Evolutionary conservation across 805 yeast genomes (phyloP), one percentile per base, ranked within the genome.

Genomic region (Candida loeiensis): DNA sequence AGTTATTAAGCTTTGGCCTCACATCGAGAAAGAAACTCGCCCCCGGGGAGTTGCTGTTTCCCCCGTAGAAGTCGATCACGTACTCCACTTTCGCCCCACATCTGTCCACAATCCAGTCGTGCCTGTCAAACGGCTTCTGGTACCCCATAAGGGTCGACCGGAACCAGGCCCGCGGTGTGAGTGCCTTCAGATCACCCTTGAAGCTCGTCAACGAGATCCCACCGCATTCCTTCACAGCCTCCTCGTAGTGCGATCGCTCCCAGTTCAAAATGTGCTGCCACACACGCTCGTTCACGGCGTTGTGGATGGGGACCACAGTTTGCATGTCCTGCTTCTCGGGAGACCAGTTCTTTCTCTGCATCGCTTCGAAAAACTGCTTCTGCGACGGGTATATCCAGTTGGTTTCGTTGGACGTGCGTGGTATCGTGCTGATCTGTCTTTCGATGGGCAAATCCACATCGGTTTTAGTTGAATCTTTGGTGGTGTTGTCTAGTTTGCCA

Each of bases 371-470:
- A 56, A 91, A 91, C 68, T 91, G 97, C 58, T 86, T 85, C 58
- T 91, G 95, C 3, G 96, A 86, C 6, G 99, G 99, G 57, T 91
- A 91, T 1, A 91, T 74, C 99, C 99, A 91, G 64, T 90, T 85
- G 0, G 72, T 51, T 12, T 70, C 70, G 13, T 61, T 48, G 1
- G 76, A 55, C 1, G 95, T 83, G 37, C 95, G 67, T 34, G 96
- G 97, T 30, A 90, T 90, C 2, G 95, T 76, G 7, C 90, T 80
- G 3, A 84, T 63, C 50, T 82, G 91, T 45, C 96, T 69, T 1
- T 82, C 86, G n/a, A 74, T 75, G 0, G 95, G 84, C 24, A 89
- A 64, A 1, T 62, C 53, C 0, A 68, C 65, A 21, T 49, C 43
- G 30, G 66, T 47, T 1, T 49, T 49, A 13, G 60, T 35, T 3